phyloP scores from a whole-genome alignment of 345 rosid genomes.

The Camelina laxa region DNA sequence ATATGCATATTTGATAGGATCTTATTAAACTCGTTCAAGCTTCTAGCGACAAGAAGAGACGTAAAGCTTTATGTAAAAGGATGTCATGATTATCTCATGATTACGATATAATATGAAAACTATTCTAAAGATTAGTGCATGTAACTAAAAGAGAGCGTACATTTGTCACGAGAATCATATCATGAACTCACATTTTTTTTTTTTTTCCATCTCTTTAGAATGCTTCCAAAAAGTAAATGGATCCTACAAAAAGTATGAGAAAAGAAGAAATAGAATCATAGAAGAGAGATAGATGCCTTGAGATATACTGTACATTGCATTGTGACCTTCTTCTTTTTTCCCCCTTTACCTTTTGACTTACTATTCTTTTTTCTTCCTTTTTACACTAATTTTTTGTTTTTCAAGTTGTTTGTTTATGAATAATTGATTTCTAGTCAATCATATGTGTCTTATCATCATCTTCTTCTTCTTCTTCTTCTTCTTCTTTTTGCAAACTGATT shows the following conservation, averaged over 20 bases:
- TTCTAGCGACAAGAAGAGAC: conserved; percentile 32
- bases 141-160: conserved; percentile 20
- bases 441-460: conserved; percentile 19
- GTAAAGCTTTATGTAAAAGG: conserved; percentile 22
- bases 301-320: conserved; percentile 27
- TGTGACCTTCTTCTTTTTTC: conserved; percentile 37
- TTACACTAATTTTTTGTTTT: background rate
- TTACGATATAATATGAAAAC: conserved; percentile 30
- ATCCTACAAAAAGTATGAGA: conserved; percentile 22
- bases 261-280: conserved; percentile 26
- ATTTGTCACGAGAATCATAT: conserved; percentile 33
- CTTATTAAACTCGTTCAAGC: conserved; percentile 23
- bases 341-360: conserved; percentile 33
- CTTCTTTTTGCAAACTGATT: background rate
- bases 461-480: background rate
- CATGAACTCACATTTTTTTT: conserved; percentile 20
- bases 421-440: conserved; percentile 38
- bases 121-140: background rate
- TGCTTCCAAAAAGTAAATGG: conserved; percentile 46
- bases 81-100: conserved; percentile 50
- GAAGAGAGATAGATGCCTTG: conserved; percentile 44
- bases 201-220: conserved; percentile 9
- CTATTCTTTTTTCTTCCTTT: conserved; percentile 18
- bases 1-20: conserved; percentile 9
- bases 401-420: conserved; percentile 13